Evolutionary conservation across 192 early-diverging fungal species (phyloP).

Genomic region (Piromyces finnis): DNA sequence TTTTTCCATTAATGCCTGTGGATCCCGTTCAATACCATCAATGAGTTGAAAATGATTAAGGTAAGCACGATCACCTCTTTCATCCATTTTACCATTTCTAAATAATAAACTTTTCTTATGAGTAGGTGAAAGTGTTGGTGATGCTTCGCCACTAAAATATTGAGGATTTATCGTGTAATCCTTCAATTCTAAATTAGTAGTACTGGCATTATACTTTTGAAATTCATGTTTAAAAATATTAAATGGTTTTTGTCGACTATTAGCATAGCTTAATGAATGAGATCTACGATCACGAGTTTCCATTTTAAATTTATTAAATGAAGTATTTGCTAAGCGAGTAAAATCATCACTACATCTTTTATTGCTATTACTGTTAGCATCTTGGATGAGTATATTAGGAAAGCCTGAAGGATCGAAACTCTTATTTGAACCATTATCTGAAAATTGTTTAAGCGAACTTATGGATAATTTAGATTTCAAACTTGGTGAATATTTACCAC

Average conservation of each 20-base stretch:
- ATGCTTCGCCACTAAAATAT: not conserved
- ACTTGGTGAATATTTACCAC: not conserved
- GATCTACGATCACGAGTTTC: not conserved
- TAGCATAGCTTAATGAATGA: not conserved
- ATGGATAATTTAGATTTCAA: not conserved
- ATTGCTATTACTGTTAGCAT: not conserved
- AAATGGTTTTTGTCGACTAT: not conserved
- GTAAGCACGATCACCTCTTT: conserved; percentile 3
- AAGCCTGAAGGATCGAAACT: not conserved
- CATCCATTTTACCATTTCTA: conserved; percentile 33
- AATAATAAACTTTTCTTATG: conserved; percentile 27
- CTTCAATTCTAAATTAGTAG: not conserved
- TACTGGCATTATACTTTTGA: not conserved
- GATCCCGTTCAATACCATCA: conserved; percentile 23
- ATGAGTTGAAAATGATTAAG: conserved; percentile 9
- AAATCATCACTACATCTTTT: not conserved
- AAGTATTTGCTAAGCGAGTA: not conserved
- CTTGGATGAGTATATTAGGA: not conserved
- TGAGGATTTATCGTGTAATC: not conserved
- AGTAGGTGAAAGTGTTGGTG: not conserved
- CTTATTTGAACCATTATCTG: not conserved
- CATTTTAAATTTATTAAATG: not conserved
- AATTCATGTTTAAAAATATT: not conserved
- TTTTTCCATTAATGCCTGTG: not conserved
- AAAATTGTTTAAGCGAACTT: not conserved